phyloP scores from a whole-genome alignment of 306 rosid genomes.

The Glycine tomentella region DNA sequence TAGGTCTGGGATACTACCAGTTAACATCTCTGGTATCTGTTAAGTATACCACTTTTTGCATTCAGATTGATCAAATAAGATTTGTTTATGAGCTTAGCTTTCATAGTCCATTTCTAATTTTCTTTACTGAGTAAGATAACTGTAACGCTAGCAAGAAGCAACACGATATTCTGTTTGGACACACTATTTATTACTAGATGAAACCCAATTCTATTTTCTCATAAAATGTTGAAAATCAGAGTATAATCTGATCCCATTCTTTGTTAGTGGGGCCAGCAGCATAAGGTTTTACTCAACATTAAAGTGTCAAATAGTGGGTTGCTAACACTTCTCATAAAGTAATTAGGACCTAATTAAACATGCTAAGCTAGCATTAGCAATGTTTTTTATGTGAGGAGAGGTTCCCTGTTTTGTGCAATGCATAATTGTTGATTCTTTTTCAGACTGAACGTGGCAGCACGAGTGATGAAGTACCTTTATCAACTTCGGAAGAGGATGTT shows the following conservation, averaged over 20 bases:
- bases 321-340: background rate
- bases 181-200: background rate
- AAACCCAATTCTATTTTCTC: too few relatives aligned
- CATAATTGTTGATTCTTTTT: slow-evolving; percentile 38
- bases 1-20: slow-evolving; percentile 6
- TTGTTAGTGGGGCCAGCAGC: background rate
- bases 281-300: slow-evolving; percentile 4
- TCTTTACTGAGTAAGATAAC: background rate
- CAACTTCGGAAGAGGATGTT: slow-evolving; percentile 44
- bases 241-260: background rate
- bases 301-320: slow-evolving; percentile 7
- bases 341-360: slow-evolving; percentile 5
- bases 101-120: background rate
- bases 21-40: background rate
- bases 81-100: background rate
- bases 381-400: background rate
- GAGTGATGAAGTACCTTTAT: slow-evolving; percentile 45
- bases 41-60: slow-evolving; percentile 16
- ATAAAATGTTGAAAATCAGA: too few relatives aligned
- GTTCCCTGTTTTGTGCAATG: slow-evolving; percentile 31
- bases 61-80: slow-evolving; percentile 8
- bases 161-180: background rate
- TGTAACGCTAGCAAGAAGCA: slow-evolving; percentile 8
- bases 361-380: slow-evolving; percentile 14
- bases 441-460: slow-evolving; percentile 72